phyloP scores from a whole-genome alignment of 768 basidiomycete species.

The Plicaturopsis crispa region DNA sequence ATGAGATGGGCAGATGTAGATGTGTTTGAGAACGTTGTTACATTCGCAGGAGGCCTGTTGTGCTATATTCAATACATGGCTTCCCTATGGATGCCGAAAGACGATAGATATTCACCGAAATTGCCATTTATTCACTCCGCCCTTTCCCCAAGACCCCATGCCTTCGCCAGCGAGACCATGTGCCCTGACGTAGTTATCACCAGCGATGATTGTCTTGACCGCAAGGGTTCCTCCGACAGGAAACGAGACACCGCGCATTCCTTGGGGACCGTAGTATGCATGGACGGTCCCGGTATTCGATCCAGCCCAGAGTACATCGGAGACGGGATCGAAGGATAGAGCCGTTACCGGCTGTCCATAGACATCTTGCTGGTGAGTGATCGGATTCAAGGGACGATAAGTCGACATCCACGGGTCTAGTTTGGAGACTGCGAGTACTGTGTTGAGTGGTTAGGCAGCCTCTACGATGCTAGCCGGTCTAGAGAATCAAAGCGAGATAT shows the following conservation, averaged over 20 bases:
- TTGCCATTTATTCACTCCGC: constrained; percentile 81
- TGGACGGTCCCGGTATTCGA: constrained; percentile 61
- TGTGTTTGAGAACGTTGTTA: constrained; percentile 38
- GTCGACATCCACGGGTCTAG: no score
- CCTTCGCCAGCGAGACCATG: constrained; percentile 52
- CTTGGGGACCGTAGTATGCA: constrained; percentile 58
- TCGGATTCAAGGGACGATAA: constrained; percentile 13
- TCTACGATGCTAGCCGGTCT: no score
- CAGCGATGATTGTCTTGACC: constrained; percentile 69
- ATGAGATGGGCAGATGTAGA: constrained; percentile 44
- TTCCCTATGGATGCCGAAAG: constrained; percentile 6
- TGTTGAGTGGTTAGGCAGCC: no score
- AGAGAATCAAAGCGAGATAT: no score
- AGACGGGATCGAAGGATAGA: constrained; percentile 84
- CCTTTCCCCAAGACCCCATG: constrained; percentile 76
- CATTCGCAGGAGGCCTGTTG: constrained; percentile 22
- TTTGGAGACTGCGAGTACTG: no score
- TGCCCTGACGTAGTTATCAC: constrained; percentile 74
- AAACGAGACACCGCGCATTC: constrained; percentile 65
- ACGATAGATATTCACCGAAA: constrained; percentile 41
- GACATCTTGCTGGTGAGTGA: constrained; percentile 7
- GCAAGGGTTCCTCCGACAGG: constrained; percentile 60
- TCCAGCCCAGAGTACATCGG: constrained; percentile 87
- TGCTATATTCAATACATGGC: background rate
- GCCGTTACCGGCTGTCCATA: constrained; percentile 59